A percentile compares a stretch with the other conserved stretches of the same genome.
Conservation (phyloP, 176 grass and related monocot genomes). For the Triticum timopheevii region DNA sequence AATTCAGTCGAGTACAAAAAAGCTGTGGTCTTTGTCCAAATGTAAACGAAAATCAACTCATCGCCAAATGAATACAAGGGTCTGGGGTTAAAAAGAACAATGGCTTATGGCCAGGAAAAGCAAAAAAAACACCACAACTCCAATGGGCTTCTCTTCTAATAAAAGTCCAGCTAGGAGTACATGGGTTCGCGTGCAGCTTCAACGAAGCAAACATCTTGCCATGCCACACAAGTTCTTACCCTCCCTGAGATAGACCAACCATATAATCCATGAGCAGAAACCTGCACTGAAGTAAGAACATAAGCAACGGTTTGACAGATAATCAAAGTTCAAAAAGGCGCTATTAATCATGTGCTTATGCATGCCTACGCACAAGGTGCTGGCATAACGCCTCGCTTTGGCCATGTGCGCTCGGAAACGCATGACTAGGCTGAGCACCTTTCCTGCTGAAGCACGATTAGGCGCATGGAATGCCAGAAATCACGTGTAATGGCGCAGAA, state of each 20-base stretch:
- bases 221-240: constrained; percentile 17
- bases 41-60: constrained; percentile 11
- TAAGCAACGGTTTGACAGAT: not conserved
- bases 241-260: not conserved
- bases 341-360: too few species aligned
- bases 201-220: not conserved
- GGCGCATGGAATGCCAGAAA: too few species aligned
- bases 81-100: not conserved
- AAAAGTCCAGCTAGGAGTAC: constrained; percentile 1
- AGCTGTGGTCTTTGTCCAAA: constrained; percentile 4
- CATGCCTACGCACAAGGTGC: too few species aligned
- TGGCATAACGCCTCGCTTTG: too few species aligned
- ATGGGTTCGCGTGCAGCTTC: not conserved
- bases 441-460: too few species aligned
- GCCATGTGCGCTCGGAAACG: too few species aligned
- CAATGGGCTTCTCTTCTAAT: constrained; percentile 14
- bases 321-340: not conserved
- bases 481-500: too few species aligned
- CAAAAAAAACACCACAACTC: not conserved
- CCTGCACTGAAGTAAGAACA: constrained; percentile 33
- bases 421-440: too few species aligned
- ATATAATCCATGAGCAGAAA: constrained; percentile 18
- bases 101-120: not conserved
- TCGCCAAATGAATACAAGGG: not conserved
- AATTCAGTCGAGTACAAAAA: not conserved